These are phyloP conservation scores for Calvatia gigantea DNA, from an alignment of 768 basidiomycete species.

Conservation along the genomic window DNA sequence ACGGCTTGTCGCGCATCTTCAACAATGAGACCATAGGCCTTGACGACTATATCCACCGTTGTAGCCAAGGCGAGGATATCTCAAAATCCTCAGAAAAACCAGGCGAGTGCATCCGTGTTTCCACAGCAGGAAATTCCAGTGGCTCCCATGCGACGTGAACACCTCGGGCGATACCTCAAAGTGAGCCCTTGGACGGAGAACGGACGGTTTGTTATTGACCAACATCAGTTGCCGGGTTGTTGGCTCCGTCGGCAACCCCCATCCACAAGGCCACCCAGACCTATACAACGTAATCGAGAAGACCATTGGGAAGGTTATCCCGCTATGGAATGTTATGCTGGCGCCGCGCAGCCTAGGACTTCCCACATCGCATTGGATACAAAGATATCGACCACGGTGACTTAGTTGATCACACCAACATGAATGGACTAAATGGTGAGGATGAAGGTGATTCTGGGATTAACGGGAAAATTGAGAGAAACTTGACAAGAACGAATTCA, in stretches of 20 bases:
- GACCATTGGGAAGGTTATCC: slow-evolving; percentile 22
- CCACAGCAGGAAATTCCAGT: slow-evolving; percentile 19
- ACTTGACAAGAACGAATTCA: neutral
- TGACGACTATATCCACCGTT: slow-evolving; percentile 13
- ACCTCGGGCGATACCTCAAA: slow-evolving; percentile 13
- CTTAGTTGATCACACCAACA: neutral
- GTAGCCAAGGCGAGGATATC: slow-evolving; percentile 13
- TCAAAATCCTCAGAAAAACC: neutral
- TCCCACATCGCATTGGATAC: neutral
- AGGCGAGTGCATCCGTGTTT: neutral
- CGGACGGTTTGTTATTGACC: neutral
- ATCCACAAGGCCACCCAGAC: slow-evolving; percentile 21
- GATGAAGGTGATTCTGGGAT: neutral
- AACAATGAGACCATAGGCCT: slow-evolving; percentile 2
- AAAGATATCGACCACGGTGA: neutral
- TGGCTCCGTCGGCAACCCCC: slow-evolving; percentile 38
- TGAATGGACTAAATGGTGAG: neutral
- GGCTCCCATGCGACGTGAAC: slow-evolving; percentile 19
- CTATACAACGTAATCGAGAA: slow-evolving; percentile 25
- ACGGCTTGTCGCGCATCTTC: slow-evolving; percentile 22
- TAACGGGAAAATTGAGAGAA: neutral
- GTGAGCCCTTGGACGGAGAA: neutral
- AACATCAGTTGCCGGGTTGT: slow-evolving; percentile 15
- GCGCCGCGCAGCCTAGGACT: slow-evolving; percentile 8
- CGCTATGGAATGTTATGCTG: slow-evolving; percentile 27